Base-by-base conservation (phyloP, 2,329 filamentous ascomycete species). In the Xenosphaeropsis pyriputrescens region DNA sequence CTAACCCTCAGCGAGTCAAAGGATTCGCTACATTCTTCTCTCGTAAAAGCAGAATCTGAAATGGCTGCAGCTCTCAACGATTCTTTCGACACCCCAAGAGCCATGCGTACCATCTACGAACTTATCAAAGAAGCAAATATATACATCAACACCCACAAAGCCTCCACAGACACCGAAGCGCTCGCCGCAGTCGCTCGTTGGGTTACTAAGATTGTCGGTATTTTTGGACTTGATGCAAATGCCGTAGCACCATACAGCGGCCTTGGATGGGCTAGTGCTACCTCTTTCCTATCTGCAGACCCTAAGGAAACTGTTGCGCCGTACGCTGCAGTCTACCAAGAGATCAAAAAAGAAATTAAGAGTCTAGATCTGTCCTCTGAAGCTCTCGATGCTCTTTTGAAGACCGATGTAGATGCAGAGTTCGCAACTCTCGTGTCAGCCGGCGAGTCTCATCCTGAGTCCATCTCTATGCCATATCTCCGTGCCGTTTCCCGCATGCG, bases 61-160 rank as follows among this genome's bases (percentile, higher is more conserved):
- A 54, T 72, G 19, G 57, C 72, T 26, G 52, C 57, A 2, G 79
- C 81, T 2, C 66, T 95, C 13, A 69, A 70, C 47, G 85, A 93
- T 59, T 94, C 86, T 0, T 93, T 95, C 56, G 81, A 95, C 57
- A 95, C 88, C 0, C 76, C 83, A 1, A 64, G 67, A 36, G 85
- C 79, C 5, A 85, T 95, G 80, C 70, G 72, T 35, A 62, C 75
- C n/a, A 79, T 95, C 34, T 74, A 77, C 2, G 75, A 84, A 39
- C 62, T 95, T 17, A 79, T 95, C 43, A 80, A 77, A 35, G 74
- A 81, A 32, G 81, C 80, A 52, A 94, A 94, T 58, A 63, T 68
- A 38, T 62, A 67, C 47, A 59, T 73, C 37, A 64, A 58, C 42
- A 58, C 63, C 12, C 61, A 65, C 45, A 65, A 65, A 42, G 57